A percentile compares a stretch with the other conserved stretches of the same genome.
Evolutionary conservation across 208 protist genomes (phyloP).

Genomic region (Trypanosoma lewisi): DNA sequence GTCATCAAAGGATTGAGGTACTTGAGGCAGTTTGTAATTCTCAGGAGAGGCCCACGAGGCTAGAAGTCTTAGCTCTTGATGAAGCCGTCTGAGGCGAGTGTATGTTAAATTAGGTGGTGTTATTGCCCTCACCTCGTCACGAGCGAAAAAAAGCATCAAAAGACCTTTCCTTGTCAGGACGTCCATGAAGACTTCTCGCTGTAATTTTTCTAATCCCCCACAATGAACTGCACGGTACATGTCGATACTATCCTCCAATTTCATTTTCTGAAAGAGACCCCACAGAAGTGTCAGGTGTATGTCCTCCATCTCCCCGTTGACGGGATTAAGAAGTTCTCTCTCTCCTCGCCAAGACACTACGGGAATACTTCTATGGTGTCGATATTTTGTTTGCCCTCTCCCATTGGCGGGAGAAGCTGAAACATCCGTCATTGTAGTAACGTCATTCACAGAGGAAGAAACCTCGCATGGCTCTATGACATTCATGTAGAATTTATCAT

Average conservation of each 20-base stretch:
- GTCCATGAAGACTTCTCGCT: constrained; percentile 43
- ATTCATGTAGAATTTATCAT: constrained; percentile 24
- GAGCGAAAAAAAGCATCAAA: constrained; percentile 72
- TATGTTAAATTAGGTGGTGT: constrained; percentile 65
- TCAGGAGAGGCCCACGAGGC: background rate
- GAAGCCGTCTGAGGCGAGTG: constrained; percentile 43
- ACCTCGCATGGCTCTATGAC: constrained; percentile 15
- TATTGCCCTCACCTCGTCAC: constrained; percentile 78
- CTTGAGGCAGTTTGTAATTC: background rate
- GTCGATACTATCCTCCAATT: constrained; percentile 40
- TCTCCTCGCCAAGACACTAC: background rate
- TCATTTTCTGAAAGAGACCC: constrained; percentile 42
- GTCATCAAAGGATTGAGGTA: constrained; percentile 18
- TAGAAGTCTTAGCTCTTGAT: constrained; percentile 23
- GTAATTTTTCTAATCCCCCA: constrained; percentile 15
- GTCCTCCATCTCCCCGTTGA: constrained; percentile 56
- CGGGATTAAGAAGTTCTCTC: constrained; percentile 19
- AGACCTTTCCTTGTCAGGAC: constrained; percentile 53
- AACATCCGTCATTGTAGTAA: background rate
- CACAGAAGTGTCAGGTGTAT: constrained; percentile 70
- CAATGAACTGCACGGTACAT: constrained; percentile 31
- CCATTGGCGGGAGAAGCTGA: background rate
- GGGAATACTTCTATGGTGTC: background rate
- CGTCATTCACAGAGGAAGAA: background rate
- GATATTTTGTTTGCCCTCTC: too few relatives aligned